Evolutionary conservation across 768 basidiomycete genomes (phyloP).

Genomic region (Lentinula edodes): DNA sequence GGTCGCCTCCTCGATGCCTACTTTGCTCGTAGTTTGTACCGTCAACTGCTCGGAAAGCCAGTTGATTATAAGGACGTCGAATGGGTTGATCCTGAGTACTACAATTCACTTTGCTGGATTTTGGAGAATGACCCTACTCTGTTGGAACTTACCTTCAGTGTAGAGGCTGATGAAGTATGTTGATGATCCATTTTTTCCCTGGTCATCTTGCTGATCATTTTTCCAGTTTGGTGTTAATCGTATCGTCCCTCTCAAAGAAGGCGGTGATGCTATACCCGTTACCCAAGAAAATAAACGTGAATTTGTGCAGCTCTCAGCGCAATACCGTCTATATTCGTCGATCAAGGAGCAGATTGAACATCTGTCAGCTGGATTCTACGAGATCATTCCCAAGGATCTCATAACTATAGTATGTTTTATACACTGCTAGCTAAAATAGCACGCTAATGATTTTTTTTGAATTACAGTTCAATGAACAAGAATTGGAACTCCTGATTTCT

Average conservation of each 20-base stretch:
- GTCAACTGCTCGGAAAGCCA: constrained; percentile 88
- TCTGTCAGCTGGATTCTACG: constrained; percentile 88
- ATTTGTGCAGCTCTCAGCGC: constrained; percentile 92
- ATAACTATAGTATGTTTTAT: constrained; percentile 73
- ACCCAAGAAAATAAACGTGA: constrained; percentile 97
- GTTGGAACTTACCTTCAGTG: constrained; percentile 88
- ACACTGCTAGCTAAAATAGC: not conserved
- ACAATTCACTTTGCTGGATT: constrained; percentile 98
- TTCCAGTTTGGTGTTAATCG: constrained; percentile 84
- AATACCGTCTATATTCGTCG: constrained; percentile 88
- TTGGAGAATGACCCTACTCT: constrained; percentile 89
- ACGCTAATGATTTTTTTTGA: constrained; percentile 5
- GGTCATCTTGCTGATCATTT: constrained; percentile 8
- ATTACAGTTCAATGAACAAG: constrained; percentile 88
- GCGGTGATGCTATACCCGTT: constrained; percentile 78
- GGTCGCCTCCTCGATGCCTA: constrained; percentile 95
- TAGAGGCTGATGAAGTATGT: constrained; percentile 90
- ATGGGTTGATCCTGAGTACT: constrained; percentile 98
- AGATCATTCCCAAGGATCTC: constrained; percentile 95
- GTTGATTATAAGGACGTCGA: constrained; percentile 96
- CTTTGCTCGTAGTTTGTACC: constrained; percentile 94
- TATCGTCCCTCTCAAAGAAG: constrained; percentile 80
- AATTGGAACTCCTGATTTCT: constrained; percentile 89
- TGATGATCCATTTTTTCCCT: constrained; percentile 6
- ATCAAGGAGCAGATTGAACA: constrained; percentile 96